Conservation (phyloP, 2,329 filamentous ascomycete genomes). For the Botryosphaeria dothidea region DNA sequence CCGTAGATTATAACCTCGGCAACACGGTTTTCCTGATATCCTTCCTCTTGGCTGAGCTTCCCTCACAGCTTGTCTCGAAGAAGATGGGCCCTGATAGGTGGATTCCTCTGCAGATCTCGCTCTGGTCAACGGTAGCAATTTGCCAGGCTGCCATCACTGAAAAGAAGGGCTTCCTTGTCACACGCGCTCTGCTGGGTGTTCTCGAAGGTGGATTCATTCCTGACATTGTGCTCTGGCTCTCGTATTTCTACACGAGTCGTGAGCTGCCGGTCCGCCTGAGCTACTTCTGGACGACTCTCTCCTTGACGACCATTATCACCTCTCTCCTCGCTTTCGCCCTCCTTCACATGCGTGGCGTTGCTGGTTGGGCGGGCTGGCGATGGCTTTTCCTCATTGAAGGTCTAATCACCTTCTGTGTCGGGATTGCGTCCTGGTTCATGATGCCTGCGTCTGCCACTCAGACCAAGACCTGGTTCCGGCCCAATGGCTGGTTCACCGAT, state of each 20-base stretch:
- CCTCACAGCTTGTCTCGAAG: constrained; percentile 53
- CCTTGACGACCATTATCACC: constrained; percentile 38
- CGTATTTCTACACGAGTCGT: constrained; percentile 43
- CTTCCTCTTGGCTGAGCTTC: constrained; percentile 52
- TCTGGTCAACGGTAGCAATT: constrained; percentile 33
- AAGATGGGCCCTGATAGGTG: constrained; percentile 51
- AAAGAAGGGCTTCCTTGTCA: constrained; percentile 39
- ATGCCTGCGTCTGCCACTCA: constrained; percentile 54
- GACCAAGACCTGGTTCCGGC: constrained; percentile 59
- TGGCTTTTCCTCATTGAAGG: constrained; percentile 62
- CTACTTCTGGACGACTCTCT: constrained; percentile 46
- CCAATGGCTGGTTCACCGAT: constrained; percentile 63
- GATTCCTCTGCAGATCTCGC: constrained; percentile 33
- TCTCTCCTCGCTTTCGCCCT: constrained; percentile 43
- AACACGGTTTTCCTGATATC: constrained; percentile 34
- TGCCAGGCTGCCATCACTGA: constrained; percentile 38
- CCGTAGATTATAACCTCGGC: constrained; percentile 22
- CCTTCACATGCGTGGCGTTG: constrained; percentile 43
- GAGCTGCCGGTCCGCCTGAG: constrained; percentile 45
- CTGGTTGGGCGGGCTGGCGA: constrained; percentile 46
- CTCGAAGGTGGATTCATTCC: constrained; percentile 38
- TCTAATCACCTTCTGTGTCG: constrained; percentile 54
- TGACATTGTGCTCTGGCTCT: constrained; percentile 43
- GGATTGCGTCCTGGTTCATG: constrained; percentile 54
- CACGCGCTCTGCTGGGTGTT: constrained; percentile 42